Base-by-base conservation (phyloP, 495 filamentous ascomycete genomes). In the Penicillium bialowiezense region DNA sequence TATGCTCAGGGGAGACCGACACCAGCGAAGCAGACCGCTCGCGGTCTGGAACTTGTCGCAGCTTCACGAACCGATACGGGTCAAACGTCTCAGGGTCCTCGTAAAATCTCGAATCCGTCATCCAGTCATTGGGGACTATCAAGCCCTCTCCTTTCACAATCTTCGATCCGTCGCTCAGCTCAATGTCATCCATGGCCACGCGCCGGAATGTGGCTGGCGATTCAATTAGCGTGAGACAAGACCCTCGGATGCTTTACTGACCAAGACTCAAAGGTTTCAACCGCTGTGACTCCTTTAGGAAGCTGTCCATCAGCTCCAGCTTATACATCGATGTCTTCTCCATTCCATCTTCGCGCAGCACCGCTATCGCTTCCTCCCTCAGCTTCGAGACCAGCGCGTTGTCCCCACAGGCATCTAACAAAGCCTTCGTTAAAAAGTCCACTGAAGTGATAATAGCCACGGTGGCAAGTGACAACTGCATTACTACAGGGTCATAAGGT, bases 231-330 rank as follows among this genome's bases (percentile, higher is more conserved):
- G 12, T 32, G 5, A 13, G 29, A 32, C 12, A 3, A 3, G 29
- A 5, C 12, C 10, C 7, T 8, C 24, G 12, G 7, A 12, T 3
- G 12, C 12, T 13, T 12, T 7, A 32, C 29, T 32, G 3, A 32
- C 29, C 10, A 32, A 32, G 29, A 32, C 5, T 12, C 5, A 32
- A 3, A 48, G 72, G 43, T 49, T 65, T 41, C 56, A 68, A 21
- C 26, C 43, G 36, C 46, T 62, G 55, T 33, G 58, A 53, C 50
- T 75, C 56, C 48, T 71, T 65, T 5, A 63, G 23, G 2, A 45
- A 24, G 45, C 60, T 67, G 41, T 68, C 63, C 63, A 80, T 67
- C 23, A 77, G 51, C 50, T 64, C 56, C 17, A 81, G 60, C 35
- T 76, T 74, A 23, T 63, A 64, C 3, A 76, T 17, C 0, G 66